A percentile compares a stretch with the other conserved stretches of the same genome.
Evolutionary conservation across 169 alveolate species (phyloP).

Genomic region (Cryptosporidium sp.): DNA sequence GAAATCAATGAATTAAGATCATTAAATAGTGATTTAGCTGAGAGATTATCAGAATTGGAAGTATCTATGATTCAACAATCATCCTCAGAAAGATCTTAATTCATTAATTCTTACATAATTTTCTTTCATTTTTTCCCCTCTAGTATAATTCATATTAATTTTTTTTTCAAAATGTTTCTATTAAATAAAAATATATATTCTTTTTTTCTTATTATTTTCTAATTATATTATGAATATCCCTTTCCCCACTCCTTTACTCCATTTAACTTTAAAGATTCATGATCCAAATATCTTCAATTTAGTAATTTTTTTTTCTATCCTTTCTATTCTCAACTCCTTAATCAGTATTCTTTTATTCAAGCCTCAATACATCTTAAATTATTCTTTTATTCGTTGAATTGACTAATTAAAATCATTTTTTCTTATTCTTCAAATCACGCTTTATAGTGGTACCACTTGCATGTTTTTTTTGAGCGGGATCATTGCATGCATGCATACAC

Average conservation of each 20-base stretch:
- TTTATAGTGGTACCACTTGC: not conserved
- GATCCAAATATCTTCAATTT: too few species aligned
- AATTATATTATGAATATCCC: not conserved
- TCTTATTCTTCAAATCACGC: not conserved
- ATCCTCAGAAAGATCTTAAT: not conserved
- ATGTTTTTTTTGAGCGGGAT: not conserved
- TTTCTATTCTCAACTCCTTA: too few species aligned
- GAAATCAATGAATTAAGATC: conserved; percentile 41
- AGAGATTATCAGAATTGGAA: conserved; percentile 47
- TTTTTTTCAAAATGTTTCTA: not conserved
- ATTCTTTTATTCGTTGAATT: too few species aligned
- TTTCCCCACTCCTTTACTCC: too few species aligned
- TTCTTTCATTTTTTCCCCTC: too few species aligned
- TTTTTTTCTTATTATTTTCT: too few species aligned
- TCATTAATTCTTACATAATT: not conserved
- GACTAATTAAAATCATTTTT: not conserved
- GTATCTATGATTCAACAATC: conserved; percentile 21
- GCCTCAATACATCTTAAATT: too few species aligned
- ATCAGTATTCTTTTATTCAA: too few species aligned
- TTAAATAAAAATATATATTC: too few species aligned
- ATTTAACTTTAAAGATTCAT: too few species aligned
- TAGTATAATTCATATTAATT: not conserved
- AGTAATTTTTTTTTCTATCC: too few species aligned
- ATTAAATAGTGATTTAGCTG: conserved; percentile 44
- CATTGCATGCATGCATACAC: not conserved